Evolutionary conservation across 2,329 filamentous ascomycete genomes (phyloP).

Genomic region (Cryphonectria japonica): DNA sequence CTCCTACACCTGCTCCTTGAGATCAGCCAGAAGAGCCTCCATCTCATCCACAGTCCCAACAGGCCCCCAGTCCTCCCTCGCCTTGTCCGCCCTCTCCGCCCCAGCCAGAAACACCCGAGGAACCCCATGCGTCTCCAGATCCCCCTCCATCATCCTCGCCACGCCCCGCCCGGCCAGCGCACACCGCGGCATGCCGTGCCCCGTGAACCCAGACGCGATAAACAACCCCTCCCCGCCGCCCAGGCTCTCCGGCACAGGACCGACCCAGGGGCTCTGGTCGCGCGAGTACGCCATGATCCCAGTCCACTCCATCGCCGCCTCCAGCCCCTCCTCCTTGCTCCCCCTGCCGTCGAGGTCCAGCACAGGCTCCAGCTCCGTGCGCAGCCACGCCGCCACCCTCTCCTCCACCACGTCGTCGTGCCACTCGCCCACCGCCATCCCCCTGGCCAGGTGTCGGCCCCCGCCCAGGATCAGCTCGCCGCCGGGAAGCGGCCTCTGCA

Average conservation of each 20-base stretch:
- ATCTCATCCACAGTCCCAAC: constrained; percentile 30
- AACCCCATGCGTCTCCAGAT: constrained; percentile 46
- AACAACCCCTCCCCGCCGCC: constrained; percentile 62
- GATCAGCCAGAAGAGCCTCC: constrained; percentile 25
- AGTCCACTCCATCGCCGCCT: constrained; percentile 69
- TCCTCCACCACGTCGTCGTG: constrained; percentile 41
- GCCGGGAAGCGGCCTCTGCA: constrained; percentile 64
- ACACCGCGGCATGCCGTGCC: constrained; percentile 78
- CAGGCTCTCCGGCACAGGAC: constrained; percentile 58
- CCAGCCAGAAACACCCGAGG: constrained; percentile 48
- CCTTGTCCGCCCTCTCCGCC: constrained; percentile 37
- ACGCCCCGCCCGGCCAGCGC: constrained; percentile 68
- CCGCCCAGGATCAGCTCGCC: constrained; percentile 73
- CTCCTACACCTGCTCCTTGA: background rate
- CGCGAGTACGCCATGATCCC: constrained; percentile 79
- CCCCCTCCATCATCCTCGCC: constrained; percentile 59
- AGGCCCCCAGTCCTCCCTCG: constrained; percentile 27
- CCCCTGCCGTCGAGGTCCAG: constrained; percentile 44
- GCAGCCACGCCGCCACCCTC: constrained; percentile 59
- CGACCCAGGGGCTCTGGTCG: constrained; percentile 73
- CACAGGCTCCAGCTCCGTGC: constrained; percentile 45
- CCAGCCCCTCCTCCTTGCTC: constrained; percentile 41
- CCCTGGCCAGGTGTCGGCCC: constrained; percentile 60
- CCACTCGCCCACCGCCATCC: constrained; percentile 47
- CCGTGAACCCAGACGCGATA: constrained; percentile 69